Percentiles rank a stretch among this genome's conserved stretches.
Evolutionary conservation across 2,329 filamentous ascomycete species (phyloP).

Genomic region (Fusarium oxysporum): DNA sequence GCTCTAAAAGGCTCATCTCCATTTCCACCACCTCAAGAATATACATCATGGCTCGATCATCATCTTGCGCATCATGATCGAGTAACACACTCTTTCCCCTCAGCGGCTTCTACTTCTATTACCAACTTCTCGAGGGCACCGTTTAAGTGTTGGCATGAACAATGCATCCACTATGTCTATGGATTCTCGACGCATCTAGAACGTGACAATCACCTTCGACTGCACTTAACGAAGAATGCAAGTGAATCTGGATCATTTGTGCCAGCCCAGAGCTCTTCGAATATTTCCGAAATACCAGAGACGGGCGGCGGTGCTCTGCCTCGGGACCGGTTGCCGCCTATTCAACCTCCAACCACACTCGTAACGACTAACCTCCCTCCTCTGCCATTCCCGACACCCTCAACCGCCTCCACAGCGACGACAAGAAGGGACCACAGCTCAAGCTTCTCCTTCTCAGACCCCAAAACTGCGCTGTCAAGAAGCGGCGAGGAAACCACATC

Average conservation of each 20-base stretch:
- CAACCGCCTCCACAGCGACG: constrained; percentile 45
- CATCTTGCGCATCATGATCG: constrained; percentile 63
- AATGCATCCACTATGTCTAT: constrained; percentile 69
- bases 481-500: constrained; percentile 60
- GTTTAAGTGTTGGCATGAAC: constrained; percentile 67
- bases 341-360: constrained; percentile 53
- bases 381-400: constrained; percentile 47
- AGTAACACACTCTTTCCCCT: constrained; percentile 53
- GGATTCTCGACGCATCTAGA: constrained; percentile 64
- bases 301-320: constrained; percentile 38
- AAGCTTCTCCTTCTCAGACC: constrained; percentile 54
- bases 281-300: constrained; percentile 21
- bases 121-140: constrained; percentile 38
- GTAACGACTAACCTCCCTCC: constrained; percentile 46
- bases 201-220: constrained; percentile 62
- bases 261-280: constrained; percentile 25
- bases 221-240: constrained; percentile 57
- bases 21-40: constrained; percentile 58
- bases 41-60: constrained; percentile 63
- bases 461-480: constrained; percentile 51
- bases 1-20: constrained; percentile 46
- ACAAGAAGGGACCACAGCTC: constrained; percentile 45
- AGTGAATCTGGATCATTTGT: constrained; percentile 60
- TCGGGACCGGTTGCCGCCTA: constrained; percentile 46
- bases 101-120: constrained; percentile 22